Conservation (phyloP, 768 basidiomycete genomes). For the Trametes elegans region DNA sequence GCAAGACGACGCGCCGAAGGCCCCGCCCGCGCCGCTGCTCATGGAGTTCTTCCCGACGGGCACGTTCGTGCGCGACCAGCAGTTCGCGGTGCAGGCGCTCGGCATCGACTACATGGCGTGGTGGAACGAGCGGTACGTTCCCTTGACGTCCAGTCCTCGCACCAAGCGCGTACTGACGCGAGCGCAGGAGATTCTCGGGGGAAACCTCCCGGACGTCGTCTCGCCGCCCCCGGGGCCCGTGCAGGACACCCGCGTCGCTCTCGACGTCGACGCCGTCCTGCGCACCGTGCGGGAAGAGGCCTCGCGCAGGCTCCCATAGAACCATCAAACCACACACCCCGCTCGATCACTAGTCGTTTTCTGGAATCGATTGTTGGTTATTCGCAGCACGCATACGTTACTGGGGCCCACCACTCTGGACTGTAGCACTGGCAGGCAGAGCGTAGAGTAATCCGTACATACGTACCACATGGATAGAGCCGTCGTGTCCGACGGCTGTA, state of each 20-base stretch:
- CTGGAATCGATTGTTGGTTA: no score
- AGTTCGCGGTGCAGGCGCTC: conserved; percentile 51
- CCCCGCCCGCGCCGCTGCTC: conserved; percentile 46
- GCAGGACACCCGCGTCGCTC: background rate
- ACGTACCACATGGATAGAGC: no score
- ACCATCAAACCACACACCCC: no score
- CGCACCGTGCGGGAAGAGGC: conserved; percentile 15
- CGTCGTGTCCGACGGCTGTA: no score
- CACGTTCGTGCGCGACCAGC: conserved; percentile 62
- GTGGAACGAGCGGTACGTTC: conserved; percentile 40
- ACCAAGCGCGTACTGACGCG: background rate
- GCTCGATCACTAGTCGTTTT: no score
- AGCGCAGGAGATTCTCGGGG: conserved; percentile 35
- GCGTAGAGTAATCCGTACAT: no score
- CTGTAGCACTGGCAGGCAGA: no score
- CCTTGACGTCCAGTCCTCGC: background rate
- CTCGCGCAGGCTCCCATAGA: conserved; percentile 4
- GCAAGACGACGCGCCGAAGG: background rate
- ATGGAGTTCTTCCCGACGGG: conserved; percentile 76
- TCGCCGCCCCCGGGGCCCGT: conserved; percentile 19
- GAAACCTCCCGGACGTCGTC: conserved; percentile 35
- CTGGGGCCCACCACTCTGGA: no score
- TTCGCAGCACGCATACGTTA: no score
- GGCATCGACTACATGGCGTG: conserved; percentile 60
- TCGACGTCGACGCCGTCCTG: conserved; percentile 18